phyloP scores from a whole-genome alignment of 768 basidiomycete species.

The Mycena leptocephala region DNA sequence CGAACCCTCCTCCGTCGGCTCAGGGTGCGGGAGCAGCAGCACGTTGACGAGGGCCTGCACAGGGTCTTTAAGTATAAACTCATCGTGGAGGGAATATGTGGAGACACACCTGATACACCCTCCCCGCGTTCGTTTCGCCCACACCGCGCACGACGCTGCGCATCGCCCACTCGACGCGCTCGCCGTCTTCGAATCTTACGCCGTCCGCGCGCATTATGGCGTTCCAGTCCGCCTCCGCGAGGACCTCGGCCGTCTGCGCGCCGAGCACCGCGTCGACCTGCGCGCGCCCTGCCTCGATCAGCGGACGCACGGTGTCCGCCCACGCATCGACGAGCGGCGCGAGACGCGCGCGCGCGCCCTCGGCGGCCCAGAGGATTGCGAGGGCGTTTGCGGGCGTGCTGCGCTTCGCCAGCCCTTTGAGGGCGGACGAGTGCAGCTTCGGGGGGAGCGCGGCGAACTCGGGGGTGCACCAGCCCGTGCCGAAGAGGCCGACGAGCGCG shows the following conservation, averaged over 20 bases:
- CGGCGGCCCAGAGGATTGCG: conserved; percentile 76
- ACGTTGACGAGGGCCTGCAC: conserved; percentile 75
- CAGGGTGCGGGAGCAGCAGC: conserved; percentile 78
- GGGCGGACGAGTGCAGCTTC: conserved; percentile 75
- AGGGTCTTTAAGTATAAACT: background rate
- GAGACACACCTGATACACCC: conserved; percentile 80
- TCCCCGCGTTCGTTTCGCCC: conserved; percentile 74
- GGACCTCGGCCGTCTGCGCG: conserved; percentile 73
- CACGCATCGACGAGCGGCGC: conserved; percentile 76
- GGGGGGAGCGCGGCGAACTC: conserved; percentile 84
- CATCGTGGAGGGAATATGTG: background rate
- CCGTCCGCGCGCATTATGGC: conserved; percentile 85
- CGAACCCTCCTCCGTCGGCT: conserved; percentile 61
- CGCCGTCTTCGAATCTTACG: conserved; percentile 82
- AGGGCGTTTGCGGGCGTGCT: conserved; percentile 81
- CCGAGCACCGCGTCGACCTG: conserved; percentile 76
- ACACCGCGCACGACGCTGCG: conserved; percentile 75
- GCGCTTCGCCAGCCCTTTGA: conserved; percentile 82
- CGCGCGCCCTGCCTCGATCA: conserved; percentile 77
- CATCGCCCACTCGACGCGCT: conserved; percentile 86
- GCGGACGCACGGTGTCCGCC: conserved; percentile 78
- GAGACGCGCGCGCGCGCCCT: conserved; percentile 73
- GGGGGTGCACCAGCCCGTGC: conserved; percentile 89
- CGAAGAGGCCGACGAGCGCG: conserved; percentile 88
- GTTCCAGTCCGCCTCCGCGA: conserved; percentile 80